These are phyloP conservation scores for Exophiala mesophila DNA, from an alignment of 2,329 filamentous ascomycete genomes.

Conservation along the genomic window DNA sequence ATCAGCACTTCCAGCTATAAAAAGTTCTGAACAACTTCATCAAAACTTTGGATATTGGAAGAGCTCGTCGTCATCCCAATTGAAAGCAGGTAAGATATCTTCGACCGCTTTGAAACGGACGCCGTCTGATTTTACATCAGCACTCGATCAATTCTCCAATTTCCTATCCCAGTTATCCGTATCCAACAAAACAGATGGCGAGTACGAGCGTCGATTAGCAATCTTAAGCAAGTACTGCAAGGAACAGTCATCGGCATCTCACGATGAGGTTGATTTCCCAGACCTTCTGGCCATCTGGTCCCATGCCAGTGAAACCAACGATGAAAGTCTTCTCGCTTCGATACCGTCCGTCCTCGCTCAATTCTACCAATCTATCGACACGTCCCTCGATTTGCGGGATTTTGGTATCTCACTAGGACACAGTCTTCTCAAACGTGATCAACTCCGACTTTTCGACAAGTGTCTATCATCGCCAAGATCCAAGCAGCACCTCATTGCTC, in stretches of 20 bases:
- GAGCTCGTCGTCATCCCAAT: conserved; percentile 54
- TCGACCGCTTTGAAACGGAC: too few relatives aligned
- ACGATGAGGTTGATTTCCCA: conserved; percentile 58
- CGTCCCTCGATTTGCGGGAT: conserved; percentile 66
- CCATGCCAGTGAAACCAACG: conserved; percentile 71
- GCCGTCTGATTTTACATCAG: too few relatives aligned
- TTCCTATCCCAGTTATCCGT: conserved; percentile 34
- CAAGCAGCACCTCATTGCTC: conserved; percentile 84
- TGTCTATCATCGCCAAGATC: conserved; percentile 74
- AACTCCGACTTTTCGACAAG: conserved; percentile 73
- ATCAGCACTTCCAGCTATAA: conserved; percentile 26
- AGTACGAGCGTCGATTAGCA: conserved; percentile 37
- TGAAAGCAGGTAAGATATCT: conserved; percentile 61
- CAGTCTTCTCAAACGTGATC: conserved; percentile 72
- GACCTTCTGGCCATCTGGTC: conserved; percentile 87
- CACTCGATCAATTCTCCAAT: conserved; percentile 40
- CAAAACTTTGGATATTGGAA: conserved; percentile 62
- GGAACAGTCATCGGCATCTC: conserved; percentile 49
- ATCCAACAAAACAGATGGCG: conserved; percentile 32
- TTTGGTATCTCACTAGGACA: conserved; percentile 75
- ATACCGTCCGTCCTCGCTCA: conserved; percentile 76
- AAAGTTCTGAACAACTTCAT: conserved; percentile 60
- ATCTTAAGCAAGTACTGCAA: conserved; percentile 48
- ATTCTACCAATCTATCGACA: conserved; percentile 72
- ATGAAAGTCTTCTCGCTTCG: conserved; percentile 74